These are phyloP conservation scores for Neonectria punicea DNA, from an alignment of 2,329 filamentous ascomycete genomes.

Conservation along the genomic window DNA sequence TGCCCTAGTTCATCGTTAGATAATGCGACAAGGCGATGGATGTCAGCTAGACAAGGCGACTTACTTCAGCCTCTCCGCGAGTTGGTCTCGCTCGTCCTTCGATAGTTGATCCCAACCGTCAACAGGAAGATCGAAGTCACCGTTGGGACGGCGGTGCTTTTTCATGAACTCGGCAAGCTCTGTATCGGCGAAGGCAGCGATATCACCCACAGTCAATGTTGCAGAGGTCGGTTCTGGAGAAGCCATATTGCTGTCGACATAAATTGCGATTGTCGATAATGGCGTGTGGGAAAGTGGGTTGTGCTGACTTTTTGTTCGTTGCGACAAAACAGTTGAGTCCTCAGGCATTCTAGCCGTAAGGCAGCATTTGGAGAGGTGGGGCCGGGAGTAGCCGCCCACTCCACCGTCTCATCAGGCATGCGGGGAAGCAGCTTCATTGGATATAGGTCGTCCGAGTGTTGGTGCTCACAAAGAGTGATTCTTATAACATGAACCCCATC, in stretches of 20 bases:
- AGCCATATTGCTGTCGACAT: background rate
- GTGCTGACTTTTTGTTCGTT: too few species aligned
- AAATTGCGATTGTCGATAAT: too few species aligned
- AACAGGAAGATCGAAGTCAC: conserved; percentile 14
- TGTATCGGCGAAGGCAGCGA: conserved; percentile 30
- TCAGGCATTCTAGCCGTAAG: too few species aligned
- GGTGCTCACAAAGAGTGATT: too few species aligned
- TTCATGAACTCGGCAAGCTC: conserved; percentile 35
- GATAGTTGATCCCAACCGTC: conserved; percentile 30
- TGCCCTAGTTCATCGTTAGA: conserved; percentile 3
- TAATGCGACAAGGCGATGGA: background rate
- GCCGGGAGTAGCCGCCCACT: too few species aligned
- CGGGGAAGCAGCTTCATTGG: too few species aligned
- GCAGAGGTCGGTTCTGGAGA: conserved; percentile 1
- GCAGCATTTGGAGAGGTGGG: too few species aligned
- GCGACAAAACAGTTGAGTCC: too few species aligned
- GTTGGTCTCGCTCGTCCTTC: conserved; percentile 19
- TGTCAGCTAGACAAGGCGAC: background rate
- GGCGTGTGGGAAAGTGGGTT: too few species aligned
- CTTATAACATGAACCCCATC: too few species aligned
- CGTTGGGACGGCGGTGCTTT: background rate
- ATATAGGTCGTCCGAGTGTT: too few species aligned
- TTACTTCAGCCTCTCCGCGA: conserved; percentile 33
- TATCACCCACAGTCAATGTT: conserved; percentile 13
- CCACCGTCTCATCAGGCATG: too few species aligned